phyloP scores from a whole-genome alignment of 805 yeast species.

The Ogataea neopini region DNA sequence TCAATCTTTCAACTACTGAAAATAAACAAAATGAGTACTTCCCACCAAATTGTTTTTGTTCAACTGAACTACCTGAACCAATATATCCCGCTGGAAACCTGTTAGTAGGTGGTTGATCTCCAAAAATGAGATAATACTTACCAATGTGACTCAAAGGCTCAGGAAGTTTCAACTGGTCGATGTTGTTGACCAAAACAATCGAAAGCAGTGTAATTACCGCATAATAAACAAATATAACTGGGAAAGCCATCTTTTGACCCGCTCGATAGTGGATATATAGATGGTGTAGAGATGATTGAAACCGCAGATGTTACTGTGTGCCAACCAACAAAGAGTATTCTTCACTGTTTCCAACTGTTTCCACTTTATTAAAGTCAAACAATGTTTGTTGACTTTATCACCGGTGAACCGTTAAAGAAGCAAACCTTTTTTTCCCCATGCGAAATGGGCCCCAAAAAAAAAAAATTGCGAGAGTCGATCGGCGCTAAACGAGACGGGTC shows the following conservation, averaged over 20 bases:
- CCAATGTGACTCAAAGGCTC: conserved; percentile 1
- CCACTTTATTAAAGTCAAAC: no score
- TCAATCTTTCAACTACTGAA: background rate
- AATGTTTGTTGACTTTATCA: background rate
- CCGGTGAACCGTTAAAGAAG: background rate
- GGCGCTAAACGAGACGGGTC: conserved; percentile 5
- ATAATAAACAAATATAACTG: conserved; percentile 19
- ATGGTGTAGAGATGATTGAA: background rate
- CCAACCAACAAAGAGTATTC: no score
- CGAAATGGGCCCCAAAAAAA: background rate
- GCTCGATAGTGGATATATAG: background rate
- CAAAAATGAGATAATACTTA: conserved; percentile 2
- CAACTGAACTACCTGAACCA: background rate
- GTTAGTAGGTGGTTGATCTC: background rate
- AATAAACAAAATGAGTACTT: background rate
- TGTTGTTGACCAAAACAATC: conserved; percentile 13
- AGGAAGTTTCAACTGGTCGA: conserved; percentile 16
- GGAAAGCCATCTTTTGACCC: conserved; percentile 10
- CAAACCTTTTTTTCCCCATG: background rate
- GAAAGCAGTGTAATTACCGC: conserved; percentile 21
- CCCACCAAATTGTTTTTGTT: background rate
- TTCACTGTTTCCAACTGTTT: background rate
- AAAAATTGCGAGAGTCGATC: conserved; percentile 8
- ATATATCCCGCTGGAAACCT: background rate
- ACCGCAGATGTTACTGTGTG: background rate